Evolutionary conservation across 2,329 filamentous ascomycete species (phyloP), one percentile per base, ranked within the genome.

Genomic region (Ramularia endophylla): DNA sequence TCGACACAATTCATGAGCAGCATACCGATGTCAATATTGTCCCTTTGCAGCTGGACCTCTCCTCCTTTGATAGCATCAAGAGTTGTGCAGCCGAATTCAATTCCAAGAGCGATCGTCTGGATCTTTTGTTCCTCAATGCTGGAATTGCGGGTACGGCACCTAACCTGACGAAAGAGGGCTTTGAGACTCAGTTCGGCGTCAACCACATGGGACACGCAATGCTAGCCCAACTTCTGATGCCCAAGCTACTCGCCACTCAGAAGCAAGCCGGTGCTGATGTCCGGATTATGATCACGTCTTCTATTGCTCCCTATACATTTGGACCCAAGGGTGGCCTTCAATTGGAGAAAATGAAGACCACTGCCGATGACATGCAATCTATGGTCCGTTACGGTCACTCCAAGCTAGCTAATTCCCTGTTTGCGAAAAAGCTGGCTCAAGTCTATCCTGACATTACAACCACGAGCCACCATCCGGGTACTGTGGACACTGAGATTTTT

Each of bases 381-480:
- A 47, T 44, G 46, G 40, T 29, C 33, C 31, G 44, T 27, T 75
- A 75, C 54, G 70, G 68, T 4, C 63, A 68, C 19, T 66, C 64
- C 25, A 75, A 75, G 47, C 59, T 75, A 2, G 69, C 71, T 3
- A 73, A 74, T 32, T 58, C 74, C 17, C 62, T 74, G 1, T 73
- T 66, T 49, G 58, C 69, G 0, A 50, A 58, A 5, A 62, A 69
- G 33, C 56, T 73, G 1, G 66, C 69, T 0, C 45, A 55, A 12
- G 58, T 63, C 0, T 69, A 74, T 44, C 72, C 72, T 0, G 38
- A 57, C 4, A 65, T 76, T 41, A 70, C 62, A 0, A 58, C 58
- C 5, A 63, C 68, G 0, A 58, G 66, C 0, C 49, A 74, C 8
- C 72, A 76, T 42, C 73, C 73, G 0, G 73, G 73, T 9, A 61